Conservation (phyloP, 1,284 basidiomycete species). For the Paramarasmius palmivorus region DNA sequence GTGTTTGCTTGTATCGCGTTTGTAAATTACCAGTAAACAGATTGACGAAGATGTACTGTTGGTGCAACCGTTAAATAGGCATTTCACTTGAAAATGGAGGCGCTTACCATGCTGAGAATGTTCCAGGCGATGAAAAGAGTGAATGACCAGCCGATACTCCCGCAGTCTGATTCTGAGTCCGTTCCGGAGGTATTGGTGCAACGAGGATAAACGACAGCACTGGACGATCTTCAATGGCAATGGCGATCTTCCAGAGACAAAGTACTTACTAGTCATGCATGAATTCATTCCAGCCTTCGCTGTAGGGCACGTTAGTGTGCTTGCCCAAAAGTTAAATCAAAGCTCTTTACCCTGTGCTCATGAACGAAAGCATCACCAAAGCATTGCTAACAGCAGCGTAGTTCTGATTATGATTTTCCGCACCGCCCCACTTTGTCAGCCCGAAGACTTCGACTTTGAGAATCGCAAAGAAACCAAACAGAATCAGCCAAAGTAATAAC, state of each 20-base stretch:
- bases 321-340: slow-evolving; percentile 14
- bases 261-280: slow-evolving; percentile 93
- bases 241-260: slow-evolving; percentile 7
- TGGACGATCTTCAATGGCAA: slow-evolving; percentile 29
- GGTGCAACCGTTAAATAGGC: slow-evolving; percentile 11
- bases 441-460: slow-evolving; percentile 93
- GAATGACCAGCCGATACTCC: slow-evolving; percentile 85
- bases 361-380: slow-evolving; percentile 83
- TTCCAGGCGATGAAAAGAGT: slow-evolving; percentile 96
- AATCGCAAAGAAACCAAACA: slow-evolving; percentile 94
- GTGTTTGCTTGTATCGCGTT: neutral
- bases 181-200: slow-evolving; percentile 68
- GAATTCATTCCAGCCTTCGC: slow-evolving; percentile 92
- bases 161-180: slow-evolving; percentile 81
- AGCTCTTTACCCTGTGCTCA: slow-evolving; percentile 65
- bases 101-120: slow-evolving; percentile 87
- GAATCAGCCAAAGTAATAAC: slow-evolving; percentile 85
- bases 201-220: slow-evolving; percentile 75
- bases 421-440: slow-evolving; percentile 84
- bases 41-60: slow-evolving; percentile 95
- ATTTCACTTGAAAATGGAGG: neutral
- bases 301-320: slow-evolving; percentile 27
- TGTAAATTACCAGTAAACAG: slow-evolving; percentile 83
- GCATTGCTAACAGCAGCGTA: slow-evolving; percentile 82
- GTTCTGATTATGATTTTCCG: slow-evolving; percentile 76